Evolutionary conservation across 768 basidiomycete species (phyloP).

Genomic region (Leccinum incarnatum): DNA sequence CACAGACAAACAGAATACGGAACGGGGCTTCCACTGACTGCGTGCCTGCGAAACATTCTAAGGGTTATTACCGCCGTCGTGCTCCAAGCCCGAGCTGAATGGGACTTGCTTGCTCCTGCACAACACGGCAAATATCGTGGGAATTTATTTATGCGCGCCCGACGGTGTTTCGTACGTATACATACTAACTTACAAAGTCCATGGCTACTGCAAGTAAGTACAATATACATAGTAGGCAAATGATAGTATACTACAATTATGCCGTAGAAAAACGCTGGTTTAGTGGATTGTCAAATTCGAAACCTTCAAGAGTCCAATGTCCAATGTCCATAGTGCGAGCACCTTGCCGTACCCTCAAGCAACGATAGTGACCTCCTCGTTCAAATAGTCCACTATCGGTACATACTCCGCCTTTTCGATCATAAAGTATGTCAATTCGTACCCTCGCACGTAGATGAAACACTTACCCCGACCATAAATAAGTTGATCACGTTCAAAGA

Average conservation of each 20-base stretch:
- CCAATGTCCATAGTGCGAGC: neutral
- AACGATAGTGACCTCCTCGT: conserved; percentile 17
- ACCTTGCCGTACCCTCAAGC: neutral
- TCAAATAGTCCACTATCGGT: conserved; percentile 24
- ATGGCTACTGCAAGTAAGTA: neutral
- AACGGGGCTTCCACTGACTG: conserved; percentile 13
- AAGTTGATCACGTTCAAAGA: conserved; percentile 38
- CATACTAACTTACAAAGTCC: neutral
- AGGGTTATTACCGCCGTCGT: neutral
- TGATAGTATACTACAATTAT: conserved; percentile 1
- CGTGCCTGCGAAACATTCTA: conserved; percentile 27
- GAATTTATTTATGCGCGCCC: neutral
- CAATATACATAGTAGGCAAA: too few species aligned
- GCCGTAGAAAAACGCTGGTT: neutral
- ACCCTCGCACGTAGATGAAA: neutral
- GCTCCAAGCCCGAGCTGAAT: neutral
- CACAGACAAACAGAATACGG: neutral
- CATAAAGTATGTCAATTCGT: neutral
- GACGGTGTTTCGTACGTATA: neutral
- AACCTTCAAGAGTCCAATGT: neutral
- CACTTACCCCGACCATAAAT: conserved; percentile 40
- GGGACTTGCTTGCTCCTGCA: neutral
- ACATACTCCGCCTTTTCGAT: conserved; percentile 5
- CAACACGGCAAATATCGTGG: conserved; percentile 14
- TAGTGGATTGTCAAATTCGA: neutral